Conservation (phyloP, 1,139 yeast genomes). For the Kurtzmaniella quercitrusa region DNA sequence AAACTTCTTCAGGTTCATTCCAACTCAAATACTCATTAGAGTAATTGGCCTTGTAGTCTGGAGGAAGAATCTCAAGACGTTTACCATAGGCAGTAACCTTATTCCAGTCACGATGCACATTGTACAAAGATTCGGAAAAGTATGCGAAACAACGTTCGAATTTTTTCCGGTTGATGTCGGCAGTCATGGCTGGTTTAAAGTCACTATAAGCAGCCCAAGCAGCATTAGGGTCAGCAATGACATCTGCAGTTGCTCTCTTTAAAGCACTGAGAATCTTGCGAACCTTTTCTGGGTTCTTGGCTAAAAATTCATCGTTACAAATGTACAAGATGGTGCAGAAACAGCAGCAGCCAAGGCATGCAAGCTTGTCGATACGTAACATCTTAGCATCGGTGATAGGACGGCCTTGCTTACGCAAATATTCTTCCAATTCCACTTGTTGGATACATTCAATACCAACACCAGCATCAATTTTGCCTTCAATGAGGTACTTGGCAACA, state of each 20-base stretch:
- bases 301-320: constrained; percentile 48
- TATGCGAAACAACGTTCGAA: constrained; percentile 55
- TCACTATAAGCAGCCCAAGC: constrained; percentile 47
- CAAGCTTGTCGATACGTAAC: constrained; percentile 55
- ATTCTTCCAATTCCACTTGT: constrained; percentile 55
- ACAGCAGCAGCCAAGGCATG: constrained; percentile 58
- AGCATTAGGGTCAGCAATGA: constrained; percentile 38
- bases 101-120: constrained; percentile 55
- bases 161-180: constrained; percentile 39
- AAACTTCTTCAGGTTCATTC: constrained; percentile 46
- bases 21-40: constrained; percentile 49
- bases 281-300: constrained; percentile 47
- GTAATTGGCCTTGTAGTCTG: constrained; percentile 47
- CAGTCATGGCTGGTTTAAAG: constrained; percentile 46
- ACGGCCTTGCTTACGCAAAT: constrained; percentile 41
- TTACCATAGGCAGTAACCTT: constrained; percentile 55
- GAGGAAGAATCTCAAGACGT: constrained; percentile 49
- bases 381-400: constrained; percentile 47
- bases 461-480: constrained; percentile 55
- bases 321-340: constrained; percentile 57
- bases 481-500: constrained; percentile 52
- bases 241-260: constrained; percentile 48
- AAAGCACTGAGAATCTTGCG: constrained; percentile 42
- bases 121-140: constrained; percentile 49
- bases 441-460: constrained; percentile 59